Percentiles rank a stretch among this genome's conserved stretches.
These are phyloP conservation scores for Colletotrichum orchidophilum DNA, from an alignment of 2,329 filamentous ascomycete genomes.

Conservation along the genomic window DNA sequence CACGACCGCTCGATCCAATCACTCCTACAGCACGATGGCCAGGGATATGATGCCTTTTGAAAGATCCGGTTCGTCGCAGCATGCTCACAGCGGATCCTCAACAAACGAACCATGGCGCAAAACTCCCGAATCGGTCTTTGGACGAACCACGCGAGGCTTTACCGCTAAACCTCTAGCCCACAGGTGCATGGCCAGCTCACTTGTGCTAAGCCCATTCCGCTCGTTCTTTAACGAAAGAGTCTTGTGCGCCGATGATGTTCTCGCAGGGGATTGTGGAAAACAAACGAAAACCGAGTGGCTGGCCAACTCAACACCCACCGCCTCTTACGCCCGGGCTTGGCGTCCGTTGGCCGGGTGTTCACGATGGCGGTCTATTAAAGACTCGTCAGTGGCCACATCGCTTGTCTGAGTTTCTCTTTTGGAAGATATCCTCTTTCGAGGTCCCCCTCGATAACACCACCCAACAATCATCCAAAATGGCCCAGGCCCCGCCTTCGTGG, in stretches of 20 bases:
- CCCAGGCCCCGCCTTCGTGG: slow-evolving; percentile 31
- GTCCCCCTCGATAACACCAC: slow-evolving; percentile 26
- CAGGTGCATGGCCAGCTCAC: slow-evolving; percentile 8
- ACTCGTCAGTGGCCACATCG: not conserved
- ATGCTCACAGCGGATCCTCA: slow-evolving; percentile 2
- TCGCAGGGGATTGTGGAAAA: slow-evolving; percentile 2
- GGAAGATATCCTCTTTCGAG: slow-evolving; percentile 32
- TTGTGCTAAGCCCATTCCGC: slow-evolving; percentile 13
- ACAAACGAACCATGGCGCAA: slow-evolving; percentile 16
- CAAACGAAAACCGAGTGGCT: slow-evolving; percentile 14
- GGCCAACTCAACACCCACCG: slow-evolving; percentile 19
- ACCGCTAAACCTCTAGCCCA: slow-evolving; percentile 27
- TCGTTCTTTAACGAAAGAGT: slow-evolving; percentile 18
- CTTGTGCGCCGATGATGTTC: not conserved
- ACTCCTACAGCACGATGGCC: not conserved
- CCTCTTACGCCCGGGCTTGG: slow-evolving; percentile 7
- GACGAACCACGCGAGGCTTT: slow-evolving; percentile 20
- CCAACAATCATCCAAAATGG: slow-evolving; percentile 11
- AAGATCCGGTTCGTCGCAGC: slow-evolving; percentile 23
- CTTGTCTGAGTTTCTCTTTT: slow-evolving; percentile 10
- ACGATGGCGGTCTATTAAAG: slow-evolving; percentile 27
- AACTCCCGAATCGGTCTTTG: slow-evolving; percentile 2
- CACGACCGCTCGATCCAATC: slow-evolving; percentile 11
- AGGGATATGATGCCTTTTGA: not conserved
- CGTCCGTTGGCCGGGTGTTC: slow-evolving; percentile 21